Percentiles rank a stretch among this genome's conserved stretches.
These are phyloP conservation scores for Lactifluus pinguis DNA, from an alignment of 768 basidiomycete species.

Conservation along the genomic window DNA sequence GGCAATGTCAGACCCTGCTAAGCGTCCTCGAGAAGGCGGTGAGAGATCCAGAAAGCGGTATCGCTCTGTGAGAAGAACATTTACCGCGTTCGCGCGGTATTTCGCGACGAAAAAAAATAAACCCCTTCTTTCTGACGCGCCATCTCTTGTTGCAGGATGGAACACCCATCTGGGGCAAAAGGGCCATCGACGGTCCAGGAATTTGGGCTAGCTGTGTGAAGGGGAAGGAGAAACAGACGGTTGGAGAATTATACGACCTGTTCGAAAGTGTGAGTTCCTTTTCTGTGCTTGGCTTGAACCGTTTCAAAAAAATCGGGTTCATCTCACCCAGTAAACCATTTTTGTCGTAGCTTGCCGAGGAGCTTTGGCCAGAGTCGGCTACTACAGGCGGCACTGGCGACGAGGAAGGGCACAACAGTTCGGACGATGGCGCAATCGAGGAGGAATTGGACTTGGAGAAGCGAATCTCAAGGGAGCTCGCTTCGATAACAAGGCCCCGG, in stretches of 20 bases:
- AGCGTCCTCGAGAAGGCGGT: neutral
- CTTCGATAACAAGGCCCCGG: conserved; percentile 57
- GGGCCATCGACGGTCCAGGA: conserved; percentile 68
- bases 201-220: conserved; percentile 81
- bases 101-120: neutral
- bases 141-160: conserved; percentile 41
- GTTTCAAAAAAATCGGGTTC: neutral
- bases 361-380: conserved; percentile 52
- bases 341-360: conserved; percentile 47
- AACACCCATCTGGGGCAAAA: conserved; percentile 55
- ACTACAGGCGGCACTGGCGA: conserved; percentile 7
- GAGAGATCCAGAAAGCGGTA: conserved; percentile 4
- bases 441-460: conserved; percentile 47
- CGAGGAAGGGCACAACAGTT: conserved; percentile 19
- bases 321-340: neutral
- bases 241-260: conserved; percentile 69
- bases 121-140: neutral
- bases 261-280: conserved; percentile 56
- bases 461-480: conserved; percentile 64
- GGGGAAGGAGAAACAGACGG: conserved; percentile 72
- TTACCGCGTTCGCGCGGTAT: neutral
- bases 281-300: too few species aligned
- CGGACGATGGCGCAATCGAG: conserved; percentile 28
- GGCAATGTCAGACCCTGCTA: neutral
- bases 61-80: neutral